A percentile compares a stretch with the other conserved stretches of the same genome.
phyloP scores from a whole-genome alignment of 345 rosid genomes.

The Hibiscus mutabilis region DNA sequence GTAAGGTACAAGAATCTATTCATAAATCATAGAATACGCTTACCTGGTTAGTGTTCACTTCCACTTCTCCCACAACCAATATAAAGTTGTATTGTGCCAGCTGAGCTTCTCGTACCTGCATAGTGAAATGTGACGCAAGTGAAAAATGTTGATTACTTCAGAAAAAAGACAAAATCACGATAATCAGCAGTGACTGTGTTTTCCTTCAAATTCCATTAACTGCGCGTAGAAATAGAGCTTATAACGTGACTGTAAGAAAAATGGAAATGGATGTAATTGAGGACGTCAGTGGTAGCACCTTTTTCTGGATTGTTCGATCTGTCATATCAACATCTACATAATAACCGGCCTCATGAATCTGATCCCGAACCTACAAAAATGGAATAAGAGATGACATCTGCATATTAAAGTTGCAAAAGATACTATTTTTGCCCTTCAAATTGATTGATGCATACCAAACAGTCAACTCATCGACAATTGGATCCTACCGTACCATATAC shows the following conservation, averaged over 20 bases:
- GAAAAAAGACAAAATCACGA: not conserved
- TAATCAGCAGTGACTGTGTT: not conserved
- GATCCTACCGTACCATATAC: not conserved
- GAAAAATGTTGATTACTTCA: not conserved
- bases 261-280: not conserved
- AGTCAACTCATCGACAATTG: not conserved
- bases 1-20: no score
- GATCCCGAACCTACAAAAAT: slow-evolving; percentile 46
- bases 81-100: slow-evolving; percentile 74
- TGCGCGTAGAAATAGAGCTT: not conserved
- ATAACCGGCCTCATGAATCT: slow-evolving; percentile 67
- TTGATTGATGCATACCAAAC: not conserved
- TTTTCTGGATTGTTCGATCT: slow-evolving; percentile 84
- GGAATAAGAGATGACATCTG: not conserved
- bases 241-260: not conserved
- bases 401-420: not conserved
- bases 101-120: slow-evolving; percentile 92
- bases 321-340: slow-evolving; percentile 69
- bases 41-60: slow-evolving; percentile 74
- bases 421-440: not conserved
- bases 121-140: slow-evolving; percentile 14
- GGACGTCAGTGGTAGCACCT: slow-evolving; percentile 35
- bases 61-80: slow-evolving; percentile 92
- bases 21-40: slow-evolving; percentile 11
- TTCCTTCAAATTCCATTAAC: not conserved